These are phyloP conservation scores for Moricandia arvensis DNA, from an alignment of 345 rosid genomes.

Conservation along the genomic window DNA sequence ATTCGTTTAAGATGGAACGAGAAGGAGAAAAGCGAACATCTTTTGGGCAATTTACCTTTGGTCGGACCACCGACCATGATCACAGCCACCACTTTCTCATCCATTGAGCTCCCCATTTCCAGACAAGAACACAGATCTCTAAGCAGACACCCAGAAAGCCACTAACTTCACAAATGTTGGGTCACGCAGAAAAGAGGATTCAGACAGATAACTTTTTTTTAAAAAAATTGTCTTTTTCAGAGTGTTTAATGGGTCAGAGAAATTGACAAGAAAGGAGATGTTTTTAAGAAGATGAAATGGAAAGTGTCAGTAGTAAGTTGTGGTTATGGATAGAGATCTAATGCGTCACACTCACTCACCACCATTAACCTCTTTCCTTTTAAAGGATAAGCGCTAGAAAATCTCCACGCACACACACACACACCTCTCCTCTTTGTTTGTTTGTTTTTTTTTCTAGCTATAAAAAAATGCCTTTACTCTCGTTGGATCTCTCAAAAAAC, in stretches of 20 bases:
- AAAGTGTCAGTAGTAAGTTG: neutral
- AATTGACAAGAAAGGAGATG: neutral
- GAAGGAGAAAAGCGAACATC: neutral
- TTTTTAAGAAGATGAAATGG: neutral
- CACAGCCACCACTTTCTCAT: constrained; percentile 85
- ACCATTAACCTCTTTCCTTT: neutral
- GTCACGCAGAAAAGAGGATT: neutral
- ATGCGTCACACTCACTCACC: neutral
- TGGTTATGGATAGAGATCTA: neutral
- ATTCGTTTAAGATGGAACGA: neutral
- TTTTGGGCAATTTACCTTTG: constrained; percentile 54
- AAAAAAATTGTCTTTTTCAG: neutral
- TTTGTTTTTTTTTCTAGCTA: too few relatives aligned
- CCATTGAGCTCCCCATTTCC: constrained; percentile 59
- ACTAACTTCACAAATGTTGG: neutral
- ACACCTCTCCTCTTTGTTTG: too few relatives aligned
- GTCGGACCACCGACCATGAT: constrained; percentile 99
- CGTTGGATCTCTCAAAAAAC: too few relatives aligned
- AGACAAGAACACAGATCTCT: constrained; percentile 42
- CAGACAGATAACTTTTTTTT: neutral
- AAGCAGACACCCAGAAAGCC: constrained; percentile 1
- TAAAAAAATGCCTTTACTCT: too few relatives aligned
- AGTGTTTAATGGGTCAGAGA: neutral
- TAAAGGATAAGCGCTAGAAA: neutral
- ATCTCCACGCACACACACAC: too few relatives aligned